phyloP scores from a whole-genome alignment of 768 basidiomycete genomes.

The Lactarius vividus region DNA sequence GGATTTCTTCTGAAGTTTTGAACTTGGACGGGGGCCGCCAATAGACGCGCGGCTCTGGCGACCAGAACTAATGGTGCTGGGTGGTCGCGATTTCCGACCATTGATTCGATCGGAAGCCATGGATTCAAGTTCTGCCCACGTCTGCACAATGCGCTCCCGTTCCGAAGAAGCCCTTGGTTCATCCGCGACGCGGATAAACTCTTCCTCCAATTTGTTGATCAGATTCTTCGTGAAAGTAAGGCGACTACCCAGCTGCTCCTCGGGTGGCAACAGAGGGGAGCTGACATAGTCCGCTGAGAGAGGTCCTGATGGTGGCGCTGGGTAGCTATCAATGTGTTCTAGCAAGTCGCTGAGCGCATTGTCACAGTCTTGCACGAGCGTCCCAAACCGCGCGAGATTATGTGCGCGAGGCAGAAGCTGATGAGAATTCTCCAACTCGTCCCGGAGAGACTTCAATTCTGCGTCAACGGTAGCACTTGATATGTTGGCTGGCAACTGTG shows the following conservation, averaged over 20 bases:
- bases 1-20: slow-evolving; percentile 33
- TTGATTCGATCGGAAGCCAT: slow-evolving; percentile 70
- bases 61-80: slow-evolving; percentile 64
- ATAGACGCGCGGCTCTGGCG: slow-evolving; percentile 54
- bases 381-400: slow-evolving; percentile 52
- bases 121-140: slow-evolving; percentile 76
- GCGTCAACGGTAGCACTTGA: slow-evolving; percentile 43
- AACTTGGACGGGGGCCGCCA: slow-evolving; percentile 27
- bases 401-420: slow-evolving; percentile 51
- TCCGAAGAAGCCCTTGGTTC: slow-evolving; percentile 64
- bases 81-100: slow-evolving; percentile 61
- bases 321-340: slow-evolving; percentile 84
- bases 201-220: slow-evolving; percentile 47
- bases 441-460: slow-evolving; percentile 60
- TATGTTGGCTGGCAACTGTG: slow-evolving; percentile 44
- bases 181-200: slow-evolving; percentile 44
- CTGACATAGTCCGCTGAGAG: slow-evolving; percentile 51
- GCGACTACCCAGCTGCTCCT: slow-evolving; percentile 64
- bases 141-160: slow-evolving; percentile 65
- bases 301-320: slow-evolving; percentile 51
- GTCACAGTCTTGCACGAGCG: slow-evolving; percentile 57
- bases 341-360: slow-evolving; percentile 78
- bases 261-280: slow-evolving; percentile 46
- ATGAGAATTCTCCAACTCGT: slow-evolving; percentile 54
- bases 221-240: slow-evolving; percentile 58